phyloP scores from a whole-genome alignment of 495 filamentous ascomycete species.

The Venustampulla echinocandica region DNA sequence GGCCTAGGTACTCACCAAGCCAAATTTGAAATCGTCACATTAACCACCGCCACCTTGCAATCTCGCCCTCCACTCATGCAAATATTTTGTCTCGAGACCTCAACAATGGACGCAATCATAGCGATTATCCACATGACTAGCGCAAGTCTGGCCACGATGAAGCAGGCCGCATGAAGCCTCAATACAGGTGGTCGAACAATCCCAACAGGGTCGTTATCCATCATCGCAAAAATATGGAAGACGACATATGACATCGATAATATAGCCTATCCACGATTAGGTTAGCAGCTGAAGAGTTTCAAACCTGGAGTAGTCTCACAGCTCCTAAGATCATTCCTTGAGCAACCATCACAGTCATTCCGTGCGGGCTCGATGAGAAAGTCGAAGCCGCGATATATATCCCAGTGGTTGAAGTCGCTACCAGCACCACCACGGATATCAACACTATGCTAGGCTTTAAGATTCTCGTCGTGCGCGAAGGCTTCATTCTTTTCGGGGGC shows the following conservation, averaged over 20 bases:
- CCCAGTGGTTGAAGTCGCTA: too few species aligned
- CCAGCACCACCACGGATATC: too few species aligned
- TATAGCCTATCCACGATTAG: slow-evolving; percentile 6
- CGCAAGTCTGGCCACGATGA: slow-evolving; percentile 10
- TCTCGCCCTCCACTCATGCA: slow-evolving; percentile 2
- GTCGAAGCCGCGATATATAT: too few species aligned
- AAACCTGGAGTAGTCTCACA: too few species aligned
- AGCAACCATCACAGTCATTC: too few species aligned
- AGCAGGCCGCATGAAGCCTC: slow-evolving; percentile 10
- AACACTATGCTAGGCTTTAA: too few species aligned
- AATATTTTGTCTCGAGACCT: slow-evolving; percentile 4
- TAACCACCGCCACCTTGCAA: slow-evolving; percentile 10
- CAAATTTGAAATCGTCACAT: slow-evolving; percentile 10
- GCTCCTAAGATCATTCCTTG: too few species aligned
- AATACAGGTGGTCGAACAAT: slow-evolving; percentile 7
- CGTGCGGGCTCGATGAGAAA: too few species aligned
- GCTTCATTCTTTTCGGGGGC: too few species aligned
- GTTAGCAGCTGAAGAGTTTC: too few species aligned
- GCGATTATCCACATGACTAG: slow-evolving; percentile 11
- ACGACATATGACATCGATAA: slow-evolving; percentile 12
- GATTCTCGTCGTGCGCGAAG: too few species aligned
- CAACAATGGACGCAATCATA: slow-evolving; percentile 8
- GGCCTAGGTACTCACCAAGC: slow-evolving; percentile 7
- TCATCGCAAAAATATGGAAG: slow-evolving; percentile 8
- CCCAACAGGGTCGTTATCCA: slow-evolving; percentile 9